Evolutionary conservation across 2,329 filamentous ascomycete genomes (phyloP).

Genomic region (Trichophyton verrucosum): DNA sequence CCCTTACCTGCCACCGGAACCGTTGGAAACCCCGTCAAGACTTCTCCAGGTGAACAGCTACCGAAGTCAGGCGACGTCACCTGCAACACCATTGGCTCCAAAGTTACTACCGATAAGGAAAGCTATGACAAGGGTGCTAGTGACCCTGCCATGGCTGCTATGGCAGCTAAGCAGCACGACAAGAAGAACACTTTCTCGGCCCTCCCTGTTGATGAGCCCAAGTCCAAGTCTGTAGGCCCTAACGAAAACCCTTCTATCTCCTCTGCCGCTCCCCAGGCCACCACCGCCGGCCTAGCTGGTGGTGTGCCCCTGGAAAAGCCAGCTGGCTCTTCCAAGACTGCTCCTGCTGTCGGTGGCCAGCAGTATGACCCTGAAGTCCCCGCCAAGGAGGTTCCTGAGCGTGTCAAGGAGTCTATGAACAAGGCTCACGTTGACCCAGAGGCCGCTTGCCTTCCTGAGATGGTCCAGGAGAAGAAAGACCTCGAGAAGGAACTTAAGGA

Average conservation of each 20-base stretch:
- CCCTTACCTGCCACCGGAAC: slow-evolving; percentile 48
- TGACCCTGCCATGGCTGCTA: slow-evolving; percentile 33
- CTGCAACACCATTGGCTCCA: slow-evolving; percentile 55
- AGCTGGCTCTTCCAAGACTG: not conserved
- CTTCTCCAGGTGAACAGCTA: slow-evolving; percentile 68
- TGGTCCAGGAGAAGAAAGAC: slow-evolving; percentile 61
- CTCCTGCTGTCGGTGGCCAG: slow-evolving; percentile 9
- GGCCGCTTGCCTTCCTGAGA: slow-evolving; percentile 54
- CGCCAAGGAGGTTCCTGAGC: slow-evolving; percentile 31
- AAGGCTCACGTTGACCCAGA: slow-evolving; percentile 52
- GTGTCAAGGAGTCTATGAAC: slow-evolving; percentile 34
- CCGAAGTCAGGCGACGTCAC: slow-evolving; percentile 55
- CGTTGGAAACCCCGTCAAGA: slow-evolving; percentile 63
- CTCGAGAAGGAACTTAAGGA: slow-evolving; percentile 59
- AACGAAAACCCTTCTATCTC: slow-evolving; percentile 37
- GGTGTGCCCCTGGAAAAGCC: slow-evolving; percentile 31
- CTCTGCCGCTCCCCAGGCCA: slow-evolving; percentile 40
- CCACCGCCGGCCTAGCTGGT: slow-evolving; percentile 35
- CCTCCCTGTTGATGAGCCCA: not conserved
- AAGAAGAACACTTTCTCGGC: not conserved
- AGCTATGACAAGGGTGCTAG: slow-evolving; percentile 69
- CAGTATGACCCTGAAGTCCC: slow-evolving; percentile 22
- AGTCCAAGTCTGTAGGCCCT: slow-evolving; percentile 1
- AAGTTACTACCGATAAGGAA: slow-evolving; percentile 57
- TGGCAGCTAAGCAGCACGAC: slow-evolving; percentile 23